Base-by-base conservation (phyloP, 2,329 filamentous ascomycete species). In the Fusarium coffeatum region DNA sequence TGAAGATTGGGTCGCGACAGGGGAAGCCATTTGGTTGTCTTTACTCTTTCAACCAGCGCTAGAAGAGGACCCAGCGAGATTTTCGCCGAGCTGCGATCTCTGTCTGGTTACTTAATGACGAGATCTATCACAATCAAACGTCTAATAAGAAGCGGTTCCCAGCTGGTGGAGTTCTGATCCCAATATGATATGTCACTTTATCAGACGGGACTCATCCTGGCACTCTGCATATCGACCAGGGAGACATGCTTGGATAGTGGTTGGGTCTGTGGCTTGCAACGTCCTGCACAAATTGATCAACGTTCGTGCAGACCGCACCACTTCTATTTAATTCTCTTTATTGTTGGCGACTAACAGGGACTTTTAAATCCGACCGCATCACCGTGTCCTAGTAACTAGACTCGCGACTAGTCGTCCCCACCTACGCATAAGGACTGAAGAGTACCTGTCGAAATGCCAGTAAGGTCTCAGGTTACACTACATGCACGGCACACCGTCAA, bases 101-200 rank as follows among this genome's bases (percentile, higher is more conserved):
- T 37, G 27, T 34, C 28, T 30, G 34, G 54, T 25, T 30, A 23
- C 51, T 49, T 30, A 46, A 50, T 54, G 37, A 49, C 50, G 32
- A 59, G 48, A 66, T 61, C 55, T 65, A 32, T 66, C 51, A 58
- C 23, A 47, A 32, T 55, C 16, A 51, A 40, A 53, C 40, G 41
- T 53, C 54, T 37, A 40, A 25, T 41, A 49, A 48, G 28, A 25
- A 20, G 54, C 32, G 62, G 58, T 42, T 41, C 50, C 47, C 55
- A 54, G 28, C 55, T 55, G 50, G 60, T 67, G 61, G 71, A 65
- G 64, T 48, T 59, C 46, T 74, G 63, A 72, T 74, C 68, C 64
- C 42, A 71, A 74, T 66, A 42, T 74, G 74, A 76, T 69, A 46
- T 59, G 66, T 75, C 74, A 76, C 20, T 45, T 64, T 64, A 62